Base-by-base conservation (phyloP, 2,329 filamentous ascomycete genomes). In the Botryosphaeria dothidea region DNA sequence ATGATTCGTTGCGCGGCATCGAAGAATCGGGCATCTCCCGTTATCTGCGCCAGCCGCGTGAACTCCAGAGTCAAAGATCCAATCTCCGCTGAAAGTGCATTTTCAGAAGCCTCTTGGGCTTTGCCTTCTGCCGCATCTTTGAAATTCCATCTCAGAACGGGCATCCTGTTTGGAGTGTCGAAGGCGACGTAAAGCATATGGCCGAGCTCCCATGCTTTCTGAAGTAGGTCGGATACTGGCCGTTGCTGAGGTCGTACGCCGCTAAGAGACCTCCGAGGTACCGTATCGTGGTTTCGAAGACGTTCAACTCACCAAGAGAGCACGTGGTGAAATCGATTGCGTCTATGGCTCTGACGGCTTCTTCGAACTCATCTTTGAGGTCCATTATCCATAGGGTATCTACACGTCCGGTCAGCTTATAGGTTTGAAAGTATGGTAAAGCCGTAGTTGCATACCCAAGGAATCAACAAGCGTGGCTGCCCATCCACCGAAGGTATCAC, bases 341-440 rank as follows among this genome's bases (percentile, higher is more conserved):
- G 65, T 83, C 83, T 23, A 93, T 87, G 3, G 85, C 88, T 60
- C 86, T 83, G 49, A 91, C 87, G 1, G 92, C 92, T 67, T 92
- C 88, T 66, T 92, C 87, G 71, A 96, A 96, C 71, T 96, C 92
- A 0, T 90, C 84, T 71, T 86, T 85, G 74, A 96, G 73, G 27
- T 86, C 92, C 85, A 94, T 93, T 70, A 96, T 93, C 90, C 91
- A 96, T 2, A 96, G 81, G 0, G 92, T 93, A 73, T 96, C 92
- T 60, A 94, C 80, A 9, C 5, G 9, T 8, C n/a, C 21, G 15
- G 19, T 60, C 23, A 34, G 17, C 15, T 2, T 6, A n/a, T 9
- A 4, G 11, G 21, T 4, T 1, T 7, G 21, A n/a, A n/a, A n/a
- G 5, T n/a, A 19, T 8, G 21, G 31, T 36, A 13, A 11, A n/a